A percentile compares a stretch with the other conserved stretches of the same genome.
Evolutionary conservation across 352 stramenopile genomes (phyloP).

Genomic region (Saprolegnia diclina): DNA sequence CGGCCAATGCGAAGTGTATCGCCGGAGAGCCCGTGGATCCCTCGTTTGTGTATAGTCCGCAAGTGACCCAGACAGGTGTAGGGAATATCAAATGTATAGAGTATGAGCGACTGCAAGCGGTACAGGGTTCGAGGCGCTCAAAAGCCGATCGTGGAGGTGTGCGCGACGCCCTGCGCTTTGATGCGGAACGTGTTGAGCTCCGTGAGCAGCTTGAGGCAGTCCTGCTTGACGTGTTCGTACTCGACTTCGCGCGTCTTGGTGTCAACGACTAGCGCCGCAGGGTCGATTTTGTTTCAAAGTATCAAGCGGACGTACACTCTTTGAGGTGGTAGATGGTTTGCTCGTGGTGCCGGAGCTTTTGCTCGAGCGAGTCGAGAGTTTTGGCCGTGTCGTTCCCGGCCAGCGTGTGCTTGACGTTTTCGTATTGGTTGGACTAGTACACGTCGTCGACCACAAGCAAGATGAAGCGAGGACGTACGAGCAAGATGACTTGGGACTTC

Average conservation of each 20-base stretch:
- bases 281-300: not conserved
- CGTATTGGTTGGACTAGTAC: slow-evolving; percentile 40
- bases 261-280: slow-evolving; percentile 51
- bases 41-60: too few species aligned
- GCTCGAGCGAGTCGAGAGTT: slow-evolving; percentile 77
- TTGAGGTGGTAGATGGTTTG: slow-evolving; percentile 90
- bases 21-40: too few species aligned
- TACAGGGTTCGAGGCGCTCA: too few species aligned
- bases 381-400: slow-evolving; percentile 72
- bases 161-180: slow-evolving; percentile 39
- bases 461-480: slow-evolving; percentile 27
- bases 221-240: slow-evolving; percentile 80
- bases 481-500: slow-evolving; percentile 68
- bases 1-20: too few species aligned
- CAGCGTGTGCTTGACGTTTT: slow-evolving; percentile 70
- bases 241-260: slow-evolving; percentile 85
- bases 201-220: slow-evolving; percentile 66
- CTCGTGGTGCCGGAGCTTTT: slow-evolving; percentile 87
- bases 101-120: too few species aligned
- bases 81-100: too few species aligned
- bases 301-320: slow-evolving; percentile 43
- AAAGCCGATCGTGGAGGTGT: too few species aligned
- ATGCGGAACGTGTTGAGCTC: slow-evolving; percentile 71
- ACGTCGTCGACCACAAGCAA: not conserved
- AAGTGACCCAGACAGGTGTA: too few species aligned